Conservation (phyloP, 225 moss, liverwort and hornwort genomes). For the Marchantia paleacea region DNA sequence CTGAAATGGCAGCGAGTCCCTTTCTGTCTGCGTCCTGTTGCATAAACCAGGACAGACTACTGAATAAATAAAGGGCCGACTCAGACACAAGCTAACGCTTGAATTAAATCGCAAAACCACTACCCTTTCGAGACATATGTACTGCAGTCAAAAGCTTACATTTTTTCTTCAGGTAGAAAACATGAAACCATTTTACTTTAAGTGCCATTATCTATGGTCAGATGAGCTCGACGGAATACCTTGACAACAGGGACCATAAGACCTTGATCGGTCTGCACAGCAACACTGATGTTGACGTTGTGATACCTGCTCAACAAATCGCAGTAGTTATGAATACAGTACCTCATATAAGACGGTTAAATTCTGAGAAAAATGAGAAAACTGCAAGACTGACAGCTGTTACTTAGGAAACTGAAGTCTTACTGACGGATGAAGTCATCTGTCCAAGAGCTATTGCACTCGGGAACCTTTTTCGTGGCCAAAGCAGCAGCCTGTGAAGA, state of each 20-base stretch:
- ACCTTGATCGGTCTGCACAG: conserved; percentile 82
- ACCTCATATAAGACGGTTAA: background rate
- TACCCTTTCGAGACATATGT: too few species aligned
- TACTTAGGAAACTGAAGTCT: conserved; percentile 9
- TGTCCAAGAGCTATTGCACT: conserved; percentile 90
- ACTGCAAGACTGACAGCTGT: too few species aligned
- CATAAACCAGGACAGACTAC: background rate
- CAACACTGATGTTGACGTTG: conserved; percentile 85
- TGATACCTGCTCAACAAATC: conserved; percentile 50
- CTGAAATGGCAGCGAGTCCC: conserved; percentile 72
- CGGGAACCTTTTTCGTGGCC: conserved; percentile 80
- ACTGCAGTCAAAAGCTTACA: too few species aligned
- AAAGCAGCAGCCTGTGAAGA: conserved; percentile 72
- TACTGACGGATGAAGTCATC: conserved; percentile 85
- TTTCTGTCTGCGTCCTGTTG: conserved; percentile 87
- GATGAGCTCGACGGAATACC: conserved; percentile 31
- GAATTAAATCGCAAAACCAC: background rate
- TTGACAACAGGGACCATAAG: conserved; percentile 93
- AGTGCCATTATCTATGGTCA: background rate
- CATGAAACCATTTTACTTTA: background rate
- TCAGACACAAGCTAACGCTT: background rate
- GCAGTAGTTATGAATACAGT: background rate
- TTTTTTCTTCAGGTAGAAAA: background rate
- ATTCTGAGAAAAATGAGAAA: background rate
- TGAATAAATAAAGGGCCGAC: background rate